Percentiles rank a stretch among this genome's conserved stretches.
Conservation (phyloP, 495 filamentous ascomycete genomes). For the Cetradonia linearis region DNA sequence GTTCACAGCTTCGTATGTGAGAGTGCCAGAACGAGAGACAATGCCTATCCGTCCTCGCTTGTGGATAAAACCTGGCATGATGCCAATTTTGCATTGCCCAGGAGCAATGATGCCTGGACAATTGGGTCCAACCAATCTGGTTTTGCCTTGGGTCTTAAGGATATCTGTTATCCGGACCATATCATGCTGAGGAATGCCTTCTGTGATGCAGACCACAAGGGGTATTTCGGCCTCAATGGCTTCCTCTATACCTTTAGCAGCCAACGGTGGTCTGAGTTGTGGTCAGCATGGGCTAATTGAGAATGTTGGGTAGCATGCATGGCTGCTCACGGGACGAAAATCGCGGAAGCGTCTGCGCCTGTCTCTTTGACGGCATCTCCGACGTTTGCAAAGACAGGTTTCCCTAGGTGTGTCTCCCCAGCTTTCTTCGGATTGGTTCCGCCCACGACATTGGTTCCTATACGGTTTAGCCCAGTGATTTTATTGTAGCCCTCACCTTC, state of each 20-base stretch:
- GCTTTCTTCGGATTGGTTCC: slow-evolving; percentile 99
- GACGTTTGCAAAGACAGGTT: slow-evolving; percentile 88
- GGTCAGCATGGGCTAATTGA: slow-evolving; percentile 1
- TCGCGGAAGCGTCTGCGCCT: slow-evolving; percentile 81
- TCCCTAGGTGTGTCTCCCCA: slow-evolving; percentile 75
- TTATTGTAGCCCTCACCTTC: slow-evolving; percentile 15
- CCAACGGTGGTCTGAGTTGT: slow-evolving; percentile 65
- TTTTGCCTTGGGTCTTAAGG: slow-evolving; percentile 95
- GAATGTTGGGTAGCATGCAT: not conserved
- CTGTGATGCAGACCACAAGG: slow-evolving; percentile 94
- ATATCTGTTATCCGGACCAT: slow-evolving; percentile 99
- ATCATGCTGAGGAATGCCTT: slow-evolving; percentile 97
- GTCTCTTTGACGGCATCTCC: slow-evolving; percentile 82
- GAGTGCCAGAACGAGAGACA: slow-evolving; percentile 93
- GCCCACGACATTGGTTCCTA: slow-evolving; percentile 94
- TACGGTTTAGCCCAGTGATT: slow-evolving; percentile 21
- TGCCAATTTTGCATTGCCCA: slow-evolving; percentile 99
- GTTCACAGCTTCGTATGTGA: slow-evolving; percentile 99
- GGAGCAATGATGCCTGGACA: slow-evolving; percentile 96
- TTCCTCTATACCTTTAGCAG: slow-evolving; percentile 92
- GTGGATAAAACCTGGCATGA: slow-evolving; percentile 99
- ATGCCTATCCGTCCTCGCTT: slow-evolving; percentile 98
- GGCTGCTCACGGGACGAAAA: slow-evolving; percentile 83
- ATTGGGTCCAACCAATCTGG: slow-evolving; percentile 91
- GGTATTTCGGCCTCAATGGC: slow-evolving; percentile 85